Base-by-base conservation (phyloP, 371 early-diverging fungal species). In the Haplosporangium sp. region DNA sequence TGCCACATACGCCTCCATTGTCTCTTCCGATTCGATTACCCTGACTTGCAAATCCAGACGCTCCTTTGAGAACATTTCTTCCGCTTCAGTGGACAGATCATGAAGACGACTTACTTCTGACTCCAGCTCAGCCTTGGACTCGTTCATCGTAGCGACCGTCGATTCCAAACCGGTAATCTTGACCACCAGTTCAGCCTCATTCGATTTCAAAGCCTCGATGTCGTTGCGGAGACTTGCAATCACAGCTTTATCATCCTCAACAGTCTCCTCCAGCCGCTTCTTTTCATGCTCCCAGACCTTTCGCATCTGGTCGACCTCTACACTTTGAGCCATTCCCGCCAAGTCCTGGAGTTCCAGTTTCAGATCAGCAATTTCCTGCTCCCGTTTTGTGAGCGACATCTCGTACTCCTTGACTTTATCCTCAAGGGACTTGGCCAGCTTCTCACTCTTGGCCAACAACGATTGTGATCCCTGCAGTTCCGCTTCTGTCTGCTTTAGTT, bases 281-380 rank as follows among this genome's bases (percentile, higher is more conserved):
- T 84, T 86, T 55, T 89, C 89, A 23, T 81, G 81, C 43, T 87
- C 87, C 89, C 89, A 89, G n/a, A 86, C 84, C 16, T 67, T 77
- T 23, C 77, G 77, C 72, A 77, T 67, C 12, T 58, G 70, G 18
- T 77, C 77, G 10, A 77, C 64, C 41, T 77, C 77, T 5, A 71
- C 77, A 38, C 64, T 77, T 53, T 77, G 71, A 1, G 64, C 72
- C 72, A 72, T 68, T 1, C 74, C 83, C n/a, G 86, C 84, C 23
- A 89, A 67, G 55, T 85, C 85, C 41, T 82, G 82, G 0, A 84
- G 69, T 40, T 86, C 81, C 13, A 38, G 62, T 67, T 23, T 74
- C 46, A 61, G 62, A 8, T 47, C 48, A 1, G 52, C 42, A 46
- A 82, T 69, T 47, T 82, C 70, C 65, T 82, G 53, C 76, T 84